These are phyloP conservation scores for Bromus sterilis DNA, from an alignment of 176 grass and related monocot genomes.

Conservation along the genomic window DNA sequence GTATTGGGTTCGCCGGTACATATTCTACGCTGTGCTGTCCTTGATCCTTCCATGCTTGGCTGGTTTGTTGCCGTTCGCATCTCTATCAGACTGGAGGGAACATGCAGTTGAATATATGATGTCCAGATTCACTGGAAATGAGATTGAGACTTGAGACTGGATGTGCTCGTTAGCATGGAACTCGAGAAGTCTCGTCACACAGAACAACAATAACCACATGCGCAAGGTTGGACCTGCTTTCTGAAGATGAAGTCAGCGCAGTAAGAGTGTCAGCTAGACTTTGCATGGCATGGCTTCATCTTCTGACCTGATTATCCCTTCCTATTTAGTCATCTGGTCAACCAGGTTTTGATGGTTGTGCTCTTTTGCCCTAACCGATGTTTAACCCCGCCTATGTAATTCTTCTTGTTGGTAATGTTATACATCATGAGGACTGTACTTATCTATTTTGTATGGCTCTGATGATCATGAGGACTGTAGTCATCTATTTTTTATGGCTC, in stretches of 20 bases:
- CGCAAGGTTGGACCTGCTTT: neutral
- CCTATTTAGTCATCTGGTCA: neutral
- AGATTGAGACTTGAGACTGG: constrained; percentile 26
- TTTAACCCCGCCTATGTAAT: constrained; percentile 1
- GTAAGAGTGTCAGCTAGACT: neutral
- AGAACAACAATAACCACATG: neutral
- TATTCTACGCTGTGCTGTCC: constrained; percentile 53
- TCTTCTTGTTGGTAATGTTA: neutral
- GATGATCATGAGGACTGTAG: neutral
- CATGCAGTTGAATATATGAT: constrained; percentile 35
- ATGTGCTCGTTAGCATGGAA: neutral
- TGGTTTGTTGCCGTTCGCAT: constrained; percentile 85
- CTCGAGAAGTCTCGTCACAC: neutral
- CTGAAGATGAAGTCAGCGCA: neutral
- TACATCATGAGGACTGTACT: neutral
- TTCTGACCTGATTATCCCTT: neutral
- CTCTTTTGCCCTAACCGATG: neutral
- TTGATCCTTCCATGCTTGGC: constrained; percentile 60
- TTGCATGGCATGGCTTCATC: neutral
- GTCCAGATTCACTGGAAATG: constrained; percentile 23
- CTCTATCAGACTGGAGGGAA: constrained; percentile 52
- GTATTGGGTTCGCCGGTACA: constrained; percentile 57
- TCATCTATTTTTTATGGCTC: neutral
- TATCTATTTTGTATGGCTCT: neutral
- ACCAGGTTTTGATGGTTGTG: neutral